phyloP scores from a whole-genome alignment of 2,329 filamentous ascomycete genomes.

The Cladosporium phlei region DNA sequence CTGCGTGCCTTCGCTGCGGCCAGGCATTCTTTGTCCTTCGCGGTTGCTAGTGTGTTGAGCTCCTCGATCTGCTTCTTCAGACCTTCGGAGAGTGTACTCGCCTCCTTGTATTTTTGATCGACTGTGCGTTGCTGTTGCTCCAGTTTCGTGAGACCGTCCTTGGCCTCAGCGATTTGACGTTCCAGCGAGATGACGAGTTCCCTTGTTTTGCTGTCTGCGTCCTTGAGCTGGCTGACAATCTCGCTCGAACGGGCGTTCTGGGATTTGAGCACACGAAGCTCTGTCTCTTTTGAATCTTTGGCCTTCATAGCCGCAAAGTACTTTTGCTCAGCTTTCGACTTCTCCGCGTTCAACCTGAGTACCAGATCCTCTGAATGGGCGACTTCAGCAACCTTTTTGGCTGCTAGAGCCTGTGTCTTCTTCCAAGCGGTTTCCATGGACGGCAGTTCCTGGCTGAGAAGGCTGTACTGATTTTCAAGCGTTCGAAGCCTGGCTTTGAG shows the following conservation, averaged over 20 bases:
- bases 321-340: slow-evolving; percentile 95
- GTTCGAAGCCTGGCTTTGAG: slow-evolving; percentile 68
- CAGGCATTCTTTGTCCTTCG: slow-evolving; percentile 66
- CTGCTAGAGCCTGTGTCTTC: slow-evolving; percentile 76
- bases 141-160: slow-evolving; percentile 68
- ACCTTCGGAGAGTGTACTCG: slow-evolving; percentile 63
- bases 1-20: slow-evolving; percentile 59
- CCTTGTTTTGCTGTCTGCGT: slow-evolving; percentile 73
- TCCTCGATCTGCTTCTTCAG: slow-evolving; percentile 72
- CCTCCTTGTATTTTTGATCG: slow-evolving; percentile 68
- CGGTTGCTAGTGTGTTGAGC: slow-evolving; percentile 66
- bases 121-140: slow-evolving; percentile 68
- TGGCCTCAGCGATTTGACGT: slow-evolving; percentile 81
- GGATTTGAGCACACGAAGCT: slow-evolving; percentile 71
- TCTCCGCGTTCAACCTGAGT: slow-evolving; percentile 71
- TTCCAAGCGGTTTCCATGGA: slow-evolving; percentile 89
- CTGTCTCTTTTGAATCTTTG: slow-evolving; percentile 76
- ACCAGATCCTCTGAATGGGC: slow-evolving; percentile 72
- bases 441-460: slow-evolving; percentile 81
- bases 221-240: slow-evolving; percentile 89
- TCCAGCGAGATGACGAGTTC: slow-evolving; percentile 77
- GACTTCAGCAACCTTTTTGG: slow-evolving; percentile 80
- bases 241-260: slow-evolving; percentile 90
- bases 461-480: slow-evolving; percentile 72
- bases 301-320: slow-evolving; percentile 95